phyloP scores from a whole-genome alignment of 768 basidiomycete genomes.

The Naganishia vishniacii region DNA sequence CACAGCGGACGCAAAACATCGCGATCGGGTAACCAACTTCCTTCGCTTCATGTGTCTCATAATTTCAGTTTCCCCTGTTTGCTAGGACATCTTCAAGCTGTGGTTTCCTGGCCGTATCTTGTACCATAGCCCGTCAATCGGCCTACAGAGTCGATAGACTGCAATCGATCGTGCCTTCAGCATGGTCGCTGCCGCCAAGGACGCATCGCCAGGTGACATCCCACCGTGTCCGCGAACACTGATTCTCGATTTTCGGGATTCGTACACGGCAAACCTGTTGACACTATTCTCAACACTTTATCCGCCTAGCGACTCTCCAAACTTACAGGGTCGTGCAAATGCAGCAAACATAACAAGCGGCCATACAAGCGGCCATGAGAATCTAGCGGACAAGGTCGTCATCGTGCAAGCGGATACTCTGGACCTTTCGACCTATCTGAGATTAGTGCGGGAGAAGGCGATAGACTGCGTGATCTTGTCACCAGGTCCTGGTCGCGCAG shows the following conservation, averaged over 20 bases:
- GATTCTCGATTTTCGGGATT: slow-evolving; percentile 49
- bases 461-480: slow-evolving; percentile 50
- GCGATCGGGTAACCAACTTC: too few species aligned
- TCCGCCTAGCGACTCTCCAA: slow-evolving; percentile 10
- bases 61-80: too few species aligned
- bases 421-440: slow-evolving; percentile 23
- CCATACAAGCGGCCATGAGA: background rate
- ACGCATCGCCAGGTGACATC: background rate
- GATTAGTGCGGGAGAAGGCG: background rate
- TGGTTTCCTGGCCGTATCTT: too few species aligned
- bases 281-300: slow-evolving; percentile 46
- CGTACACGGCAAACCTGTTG: slow-evolving; percentile 49
- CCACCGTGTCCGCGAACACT: slow-evolving; percentile 43
- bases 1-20: background rate
- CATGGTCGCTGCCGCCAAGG: too few species aligned
- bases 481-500: slow-evolving; percentile 48
- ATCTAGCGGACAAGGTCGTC: slow-evolving; percentile 38
- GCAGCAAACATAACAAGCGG: background rate
- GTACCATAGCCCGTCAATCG: too few species aligned
- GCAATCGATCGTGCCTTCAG: too few species aligned
- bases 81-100: too few species aligned
- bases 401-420: slow-evolving; percentile 46
- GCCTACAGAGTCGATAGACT: background rate
- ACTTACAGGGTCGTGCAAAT: background rate
- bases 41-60: too few species aligned